phyloP scores from a whole-genome alignment of 371 early-diverging fungal genomes.

The Mortierella sp. region DNA sequence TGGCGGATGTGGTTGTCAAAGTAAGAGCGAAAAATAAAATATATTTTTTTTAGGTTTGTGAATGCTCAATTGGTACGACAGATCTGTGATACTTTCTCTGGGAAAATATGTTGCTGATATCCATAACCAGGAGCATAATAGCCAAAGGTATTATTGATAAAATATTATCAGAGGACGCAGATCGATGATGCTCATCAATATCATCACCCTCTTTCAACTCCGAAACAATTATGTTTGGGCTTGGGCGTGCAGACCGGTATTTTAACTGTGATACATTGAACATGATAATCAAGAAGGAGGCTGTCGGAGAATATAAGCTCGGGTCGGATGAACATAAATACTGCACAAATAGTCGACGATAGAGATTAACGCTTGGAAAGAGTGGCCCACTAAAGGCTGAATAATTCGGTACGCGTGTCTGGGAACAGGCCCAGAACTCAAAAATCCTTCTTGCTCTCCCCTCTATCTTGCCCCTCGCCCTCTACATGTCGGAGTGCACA shows the following conservation, averaged over 20 bases:
- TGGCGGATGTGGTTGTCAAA: too few species aligned
- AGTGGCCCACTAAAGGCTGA: background rate
- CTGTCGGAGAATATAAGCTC: background rate
- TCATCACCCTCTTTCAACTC: constrained; percentile 1
- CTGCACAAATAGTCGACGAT: too few species aligned
- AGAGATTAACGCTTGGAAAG: too few species aligned
- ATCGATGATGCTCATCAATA: constrained; percentile 12
- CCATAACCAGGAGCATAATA: too few species aligned
- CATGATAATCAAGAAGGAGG: background rate
- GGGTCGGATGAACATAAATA: too few species aligned
- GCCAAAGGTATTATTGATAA: too few species aligned
- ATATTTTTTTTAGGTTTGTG: background rate
- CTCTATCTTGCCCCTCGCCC: background rate
- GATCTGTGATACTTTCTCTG: background rate
- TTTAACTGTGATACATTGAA: background rate
- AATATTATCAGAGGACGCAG: too few species aligned
- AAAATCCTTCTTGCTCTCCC: background rate
- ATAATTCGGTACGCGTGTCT: constrained; percentile 1
- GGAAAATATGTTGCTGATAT: background rate
- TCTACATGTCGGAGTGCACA: background rate
- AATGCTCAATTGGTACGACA: background rate
- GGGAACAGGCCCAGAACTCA: background rate
- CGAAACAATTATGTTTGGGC: background rate
- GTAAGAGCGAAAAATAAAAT: background rate
- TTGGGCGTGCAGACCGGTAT: background rate